Base-by-base conservation (phyloP, 768 basidiomycete species). In the Lactarius quietus region DNA sequence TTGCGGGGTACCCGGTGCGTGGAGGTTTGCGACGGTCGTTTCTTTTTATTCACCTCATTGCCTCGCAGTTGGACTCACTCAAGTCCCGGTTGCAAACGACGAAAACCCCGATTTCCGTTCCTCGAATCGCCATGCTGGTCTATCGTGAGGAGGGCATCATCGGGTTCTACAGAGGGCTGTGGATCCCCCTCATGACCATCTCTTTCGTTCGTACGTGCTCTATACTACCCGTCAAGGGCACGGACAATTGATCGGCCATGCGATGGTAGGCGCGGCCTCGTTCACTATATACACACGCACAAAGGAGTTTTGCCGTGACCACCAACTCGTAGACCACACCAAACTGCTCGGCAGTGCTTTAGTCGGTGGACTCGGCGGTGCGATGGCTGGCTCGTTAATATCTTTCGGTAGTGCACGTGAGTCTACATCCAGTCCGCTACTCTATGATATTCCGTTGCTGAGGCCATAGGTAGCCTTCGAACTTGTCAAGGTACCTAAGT, bases 181-280 rank as follows among this genome's bases (percentile, higher is more conserved):
- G 91, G 86, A 91, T 98, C 70, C 95, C 96, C 55, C 84, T 98
- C 62, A 82, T 94, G 76, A 96, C 95, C 10, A 98, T 98, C 71
- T 94, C 95, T 6, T 93, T 96, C 74, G 95, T 98, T 75, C 93
- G 96, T 88, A 75, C 78, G 92, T 92, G 55, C 23, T 45, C 57
- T 56, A 57, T 23, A 59, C 62, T 59, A 38, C 54, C 26, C 45
- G 31, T 56, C 60, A 41, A 29, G 56, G 53, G 31, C 62, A 59
- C 43, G 39, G 66, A 28, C 62, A 35, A 28, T 45, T 57, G 62
- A 61, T 58, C 58, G 67, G 38, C 66, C 48, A 41, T 43, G 63
- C 43, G 23, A 65, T 67, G 12, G 43, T 69, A 94, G 91, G 92
- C 68, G 93, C 94, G 35, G 88, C 92, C 36, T 93, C 90, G 56